A percentile compares a stretch with the other conserved stretches of the same genome.
phyloP scores from a whole-genome alignment of 208 protist genomes.

The Leishmania tropica region DNA sequence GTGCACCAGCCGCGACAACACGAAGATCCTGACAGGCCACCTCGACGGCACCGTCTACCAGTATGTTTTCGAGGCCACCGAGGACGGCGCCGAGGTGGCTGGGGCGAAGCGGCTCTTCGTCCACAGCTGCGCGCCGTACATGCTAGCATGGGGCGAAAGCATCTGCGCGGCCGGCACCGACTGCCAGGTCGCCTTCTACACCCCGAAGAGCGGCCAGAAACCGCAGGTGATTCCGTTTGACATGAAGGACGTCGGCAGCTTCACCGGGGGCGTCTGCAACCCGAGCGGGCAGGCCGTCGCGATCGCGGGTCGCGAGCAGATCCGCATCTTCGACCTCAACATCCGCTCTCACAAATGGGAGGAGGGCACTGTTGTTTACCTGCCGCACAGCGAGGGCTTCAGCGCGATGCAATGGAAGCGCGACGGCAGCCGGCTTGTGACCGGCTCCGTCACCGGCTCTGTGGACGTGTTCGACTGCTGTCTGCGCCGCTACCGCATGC shows the following conservation, averaged over 20 bases:
- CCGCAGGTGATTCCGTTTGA: slow-evolving; percentile 91
- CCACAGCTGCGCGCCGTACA: slow-evolving; percentile 90
- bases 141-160: slow-evolving; percentile 93
- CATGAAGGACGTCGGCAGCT: slow-evolving; percentile 88
- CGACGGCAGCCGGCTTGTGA: slow-evolving; percentile 94
- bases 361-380: slow-evolving; percentile 73
- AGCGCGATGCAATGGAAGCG: slow-evolving; percentile 92
- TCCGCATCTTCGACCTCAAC: slow-evolving; percentile 95
- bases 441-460: slow-evolving; percentile 91
- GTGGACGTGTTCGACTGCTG: slow-evolving; percentile 97
- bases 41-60: slow-evolving; percentile 91
- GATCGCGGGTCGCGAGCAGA: slow-evolving; percentile 84
- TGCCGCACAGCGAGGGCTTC: slow-evolving; percentile 94
- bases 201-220: slow-evolving; percentile 80
- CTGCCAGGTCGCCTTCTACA: slow-evolving; percentile 93
- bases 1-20: slow-evolving; percentile 69
- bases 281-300: slow-evolving; percentile 94
- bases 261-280: slow-evolving; percentile 91
- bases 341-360: slow-evolving; percentile 93
- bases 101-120: slow-evolving; percentile 82
- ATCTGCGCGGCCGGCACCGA: slow-evolving; percentile 93
- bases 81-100: slow-evolving; percentile 52
- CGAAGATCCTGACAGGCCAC: slow-evolving; percentile 92
- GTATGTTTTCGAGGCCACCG: slow-evolving; percentile 91
- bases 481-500: slow-evolving; percentile 93